Base-by-base conservation (phyloP, 1,284 basidiomycete species). In the Leccinum angustisporum region DNA sequence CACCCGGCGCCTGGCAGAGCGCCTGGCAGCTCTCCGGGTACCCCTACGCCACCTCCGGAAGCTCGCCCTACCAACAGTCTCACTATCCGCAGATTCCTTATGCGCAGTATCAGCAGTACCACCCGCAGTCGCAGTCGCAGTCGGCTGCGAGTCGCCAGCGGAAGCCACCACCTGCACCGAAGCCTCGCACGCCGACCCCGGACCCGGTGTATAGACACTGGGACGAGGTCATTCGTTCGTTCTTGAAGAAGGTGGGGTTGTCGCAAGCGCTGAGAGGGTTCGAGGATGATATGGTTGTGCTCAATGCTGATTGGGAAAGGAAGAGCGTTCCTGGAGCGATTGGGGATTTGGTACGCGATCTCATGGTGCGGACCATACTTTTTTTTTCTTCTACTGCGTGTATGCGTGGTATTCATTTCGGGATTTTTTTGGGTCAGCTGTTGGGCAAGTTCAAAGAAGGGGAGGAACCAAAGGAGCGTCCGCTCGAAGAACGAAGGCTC, bases 301-400 rank as follows among this genome's bases (percentile, higher is more conserved):
- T 92, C 75, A 91, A 86, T 63, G 70, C 80, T 1, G 83, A 85
- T 1, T 88, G 83, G 80, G 90, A 92, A 72, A 77, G 77, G 54
- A 77, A 79, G 60, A 77, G 76, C 30, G 75, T 91, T 1, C 84
- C 85, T 5, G 70, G 66, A 0, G 88, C 88, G 8, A 73, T 91
- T 50, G 73, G 77, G 9, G 78, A 81, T 38, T 74, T 92, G 36
- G 73, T 81, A 53, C 76, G 79, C 50, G 78, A 80, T 61, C 75
- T 90, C 46, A 74, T 79, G 70, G 89, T 89, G 68, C 60, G 83
- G 76, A 27, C 31, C 18, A 31, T 53, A 56, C 51, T 36, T 18
- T 38, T 21, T 46, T 56, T 57, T 63, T 53, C 54, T 57, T 63
- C 51, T 16, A n/a, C 27, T 55, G 13, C 14, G 51, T 21, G 14